A percentile compares a stretch with the other conserved stretches of the same genome.
Conservation (phyloP, 2,329 filamentous ascomycete genomes). For the Cercospora beticola region DNA sequence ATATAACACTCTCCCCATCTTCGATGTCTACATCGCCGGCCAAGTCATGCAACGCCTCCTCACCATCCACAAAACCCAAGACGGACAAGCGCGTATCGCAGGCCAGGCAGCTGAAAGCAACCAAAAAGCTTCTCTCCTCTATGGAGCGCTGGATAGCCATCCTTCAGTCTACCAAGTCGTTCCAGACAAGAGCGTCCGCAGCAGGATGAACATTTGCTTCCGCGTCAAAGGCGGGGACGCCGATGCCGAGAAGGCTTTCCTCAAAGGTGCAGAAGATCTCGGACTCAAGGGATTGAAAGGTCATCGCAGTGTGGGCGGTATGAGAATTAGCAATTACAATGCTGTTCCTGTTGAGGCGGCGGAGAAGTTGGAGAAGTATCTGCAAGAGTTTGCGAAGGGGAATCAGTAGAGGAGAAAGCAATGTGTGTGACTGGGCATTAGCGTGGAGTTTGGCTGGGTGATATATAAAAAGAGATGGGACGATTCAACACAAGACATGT, state of each 20-base stretch:
- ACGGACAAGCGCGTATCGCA: slow-evolving; percentile 63
- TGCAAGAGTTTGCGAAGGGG: slow-evolving; percentile 56
- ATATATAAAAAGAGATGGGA: background rate
- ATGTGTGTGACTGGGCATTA: slow-evolving; percentile 2
- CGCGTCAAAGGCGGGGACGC: slow-evolving; percentile 26
- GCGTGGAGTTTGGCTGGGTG: slow-evolving; percentile 6
- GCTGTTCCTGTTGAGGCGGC: slow-evolving; percentile 68
- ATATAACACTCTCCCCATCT: slow-evolving; percentile 95
- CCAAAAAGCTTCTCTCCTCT: slow-evolving; percentile 74
- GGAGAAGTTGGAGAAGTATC: slow-evolving; percentile 65
- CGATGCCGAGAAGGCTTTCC: slow-evolving; percentile 77
- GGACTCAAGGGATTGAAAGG: slow-evolving; percentile 82
- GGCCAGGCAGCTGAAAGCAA: slow-evolving; percentile 74
- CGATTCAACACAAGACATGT: slow-evolving; percentile 8
- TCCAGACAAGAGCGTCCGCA: slow-evolving; percentile 71
- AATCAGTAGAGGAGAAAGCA: background rate
- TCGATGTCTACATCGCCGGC: slow-evolving; percentile 89
- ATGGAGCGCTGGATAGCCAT: slow-evolving; percentile 71
- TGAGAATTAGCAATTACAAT: slow-evolving; percentile 88
- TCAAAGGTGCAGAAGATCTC: slow-evolving; percentile 66
- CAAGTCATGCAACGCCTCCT: slow-evolving; percentile 79
- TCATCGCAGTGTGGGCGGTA: slow-evolving; percentile 81
- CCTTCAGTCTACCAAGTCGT: slow-evolving; percentile 75
- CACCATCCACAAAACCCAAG: slow-evolving; percentile 47
- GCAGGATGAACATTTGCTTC: slow-evolving; percentile 91